Percentiles rank a stretch among this genome's conserved stretches.
phyloP scores from a whole-genome alignment of 352 stramenopile genomes.

The Halophytophthora polymorphica region DNA sequence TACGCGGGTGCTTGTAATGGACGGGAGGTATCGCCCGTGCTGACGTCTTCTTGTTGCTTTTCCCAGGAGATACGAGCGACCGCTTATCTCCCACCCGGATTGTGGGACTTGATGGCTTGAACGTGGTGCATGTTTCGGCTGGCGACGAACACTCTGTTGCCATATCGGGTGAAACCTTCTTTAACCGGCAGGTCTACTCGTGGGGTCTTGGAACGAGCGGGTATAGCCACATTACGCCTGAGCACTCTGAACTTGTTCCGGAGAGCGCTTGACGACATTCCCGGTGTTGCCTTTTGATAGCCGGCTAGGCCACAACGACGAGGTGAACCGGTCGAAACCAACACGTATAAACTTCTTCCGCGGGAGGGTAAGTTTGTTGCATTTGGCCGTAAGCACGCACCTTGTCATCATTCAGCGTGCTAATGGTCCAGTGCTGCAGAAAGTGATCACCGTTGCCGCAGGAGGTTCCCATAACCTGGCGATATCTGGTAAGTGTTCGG shows the following conservation, averaged over 20 bases:
- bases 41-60: neutral
- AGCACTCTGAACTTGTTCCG: neutral
- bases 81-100: conserved; percentile 37
- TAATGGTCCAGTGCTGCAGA: conserved; percentile 30
- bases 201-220: conserved; percentile 67
- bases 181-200: conserved; percentile 77
- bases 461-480: conserved; percentile 70
- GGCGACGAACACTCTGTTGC: conserved; percentile 69
- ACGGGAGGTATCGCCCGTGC: neutral
- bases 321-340: conserved; percentile 46
- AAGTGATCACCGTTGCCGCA: conserved; percentile 55
- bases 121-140: conserved; percentile 54
- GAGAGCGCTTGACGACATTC: neutral
- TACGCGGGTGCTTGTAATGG: conserved; percentile 13
- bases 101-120: conserved; percentile 42
- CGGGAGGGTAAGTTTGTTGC: conserved; percentile 31
- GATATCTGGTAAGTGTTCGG: conserved; percentile 37
- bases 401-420: neutral
- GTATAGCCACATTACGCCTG: conserved; percentile 17
- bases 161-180: conserved; percentile 57
- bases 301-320: conserved; percentile 65
- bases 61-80: conserved; percentile 41
- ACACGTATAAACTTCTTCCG: conserved; percentile 71
- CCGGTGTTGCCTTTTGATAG: conserved; percentile 18
- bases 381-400: neutral